Evolutionary conservation across 129 eudicot species (phyloP), one percentile per base, ranked within the genome.

Genomic region (Flaveria linearis): DNA sequence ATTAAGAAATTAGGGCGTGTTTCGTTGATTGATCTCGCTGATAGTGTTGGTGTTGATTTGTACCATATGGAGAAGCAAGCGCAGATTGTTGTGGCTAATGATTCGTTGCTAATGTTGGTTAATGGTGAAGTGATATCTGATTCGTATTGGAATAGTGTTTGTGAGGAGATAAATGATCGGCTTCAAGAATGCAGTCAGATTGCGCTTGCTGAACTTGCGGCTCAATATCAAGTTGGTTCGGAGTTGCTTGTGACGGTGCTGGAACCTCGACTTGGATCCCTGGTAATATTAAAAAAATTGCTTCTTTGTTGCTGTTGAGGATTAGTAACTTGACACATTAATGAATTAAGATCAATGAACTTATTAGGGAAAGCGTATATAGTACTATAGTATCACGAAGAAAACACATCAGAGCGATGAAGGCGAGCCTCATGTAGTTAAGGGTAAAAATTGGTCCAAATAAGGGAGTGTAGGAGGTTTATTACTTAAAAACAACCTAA

Each of bases 181-280:
- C 88, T 95, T 43, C 99, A 95, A 23, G 99, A 95, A 82, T 89
- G 97, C 79, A 95, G 97, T 82, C 99, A 95, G 79, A 91, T 95
- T 84, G 91, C 90, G 9, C 78, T 95, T 75, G 99, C 99, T 26
- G 99, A 95, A 75, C 81, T 95, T 69, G 99, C 99, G 11, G 97
- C 89, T 1, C 99, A 95, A 68, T 83, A 77, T 23, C 99, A 95
- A 87, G 96, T 95, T 73, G 96, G 99, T 55, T 91, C 92, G 3
- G 96, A 95, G 83, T 71, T 95, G 74, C 69, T 95, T 5, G 86
- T 87, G 26, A 81, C 85, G 0, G 80, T 95, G 65, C 72, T 95
- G 75, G 99, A 91, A 83, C 91, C 97, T 52, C 87, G 97, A 36
- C 84, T 95, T 73, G 99, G 99, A 22, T 83, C 88, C 46, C 10